phyloP scores from a whole-genome alignment of 169 alveolate species.

The Theileria annulata region DNA sequence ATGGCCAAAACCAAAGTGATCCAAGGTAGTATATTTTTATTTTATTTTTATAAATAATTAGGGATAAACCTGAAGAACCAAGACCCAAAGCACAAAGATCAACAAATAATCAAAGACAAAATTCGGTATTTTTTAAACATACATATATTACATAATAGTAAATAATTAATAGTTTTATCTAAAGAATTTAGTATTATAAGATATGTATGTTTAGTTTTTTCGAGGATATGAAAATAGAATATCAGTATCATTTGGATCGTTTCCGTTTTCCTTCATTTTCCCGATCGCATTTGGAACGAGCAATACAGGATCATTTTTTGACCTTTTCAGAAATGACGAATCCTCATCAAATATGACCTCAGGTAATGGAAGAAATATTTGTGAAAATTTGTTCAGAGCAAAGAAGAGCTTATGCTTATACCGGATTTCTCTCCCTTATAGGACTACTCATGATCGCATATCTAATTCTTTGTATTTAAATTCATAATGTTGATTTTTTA shows the following conservation, averaged over 20 bases:
- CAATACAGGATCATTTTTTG: slow-evolving; percentile 1
- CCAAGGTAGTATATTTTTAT: slow-evolving; percentile 67
- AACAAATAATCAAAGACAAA: slow-evolving; percentile 14
- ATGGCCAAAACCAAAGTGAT: slow-evolving; percentile 76
- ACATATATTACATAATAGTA: too few species aligned
- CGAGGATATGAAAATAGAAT: slow-evolving; percentile 29
- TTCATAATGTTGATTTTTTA: not conserved
- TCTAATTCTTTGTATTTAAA: slow-evolving; percentile 24
- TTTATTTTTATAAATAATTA: not conserved
- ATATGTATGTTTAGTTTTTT: slow-evolving; percentile 14
- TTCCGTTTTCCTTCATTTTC: slow-evolving; percentile 47
- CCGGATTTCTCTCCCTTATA: slow-evolving; percentile 27
- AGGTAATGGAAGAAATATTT: slow-evolving; percentile 13
- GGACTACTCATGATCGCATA: slow-evolving; percentile 53
- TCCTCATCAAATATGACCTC: slow-evolving; percentile 42
- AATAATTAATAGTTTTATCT: too few species aligned
- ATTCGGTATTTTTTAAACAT: slow-evolving; percentile 1
- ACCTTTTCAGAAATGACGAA: not conserved
- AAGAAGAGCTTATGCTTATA: slow-evolving; percentile 52
- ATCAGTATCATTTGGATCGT: slow-evolving; percentile 45
- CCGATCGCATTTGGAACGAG: slow-evolving; percentile 33
- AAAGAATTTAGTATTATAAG: not conserved
- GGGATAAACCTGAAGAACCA: slow-evolving; percentile 57
- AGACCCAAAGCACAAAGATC: slow-evolving; percentile 62
- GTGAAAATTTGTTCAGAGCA: slow-evolving; percentile 21